Evolutionary conservation across 257 asterid species (phyloP).

Genomic region (Echites panduratus): DNA sequence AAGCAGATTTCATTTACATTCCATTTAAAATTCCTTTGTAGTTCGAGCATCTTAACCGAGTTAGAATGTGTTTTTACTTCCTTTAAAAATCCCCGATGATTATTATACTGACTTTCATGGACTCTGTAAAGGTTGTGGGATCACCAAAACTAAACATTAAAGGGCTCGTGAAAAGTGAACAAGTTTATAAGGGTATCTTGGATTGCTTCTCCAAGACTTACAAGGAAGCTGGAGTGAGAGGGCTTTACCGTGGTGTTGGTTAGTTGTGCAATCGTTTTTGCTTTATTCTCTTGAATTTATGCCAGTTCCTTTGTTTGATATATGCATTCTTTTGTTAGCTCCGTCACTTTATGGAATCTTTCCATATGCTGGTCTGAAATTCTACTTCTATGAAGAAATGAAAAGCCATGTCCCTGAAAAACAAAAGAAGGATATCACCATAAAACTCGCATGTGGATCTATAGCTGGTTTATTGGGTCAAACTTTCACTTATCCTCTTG

Average conservation of each 20-base stretch:
- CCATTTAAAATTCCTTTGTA: conserved; percentile 5
- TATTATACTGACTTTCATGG: conserved; percentile 23
- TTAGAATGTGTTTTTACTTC: conserved; percentile 12
- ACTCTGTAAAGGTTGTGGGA: conserved; percentile 53
- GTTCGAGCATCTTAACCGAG: conserved; percentile 4
- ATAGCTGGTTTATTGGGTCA: conserved; percentile 91
- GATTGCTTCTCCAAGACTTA: conserved; percentile 83
- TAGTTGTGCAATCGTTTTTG: conserved; percentile 18
- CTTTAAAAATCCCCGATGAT: conserved; percentile 5
- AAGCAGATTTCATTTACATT: neutral
- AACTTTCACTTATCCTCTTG: conserved; percentile 93
- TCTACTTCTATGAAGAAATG: conserved; percentile 91
- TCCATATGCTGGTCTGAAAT: conserved; percentile 91
- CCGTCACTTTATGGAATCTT: conserved; percentile 90
- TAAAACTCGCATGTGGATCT: conserved; percentile 90
- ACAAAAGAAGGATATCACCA: conserved; percentile 61
- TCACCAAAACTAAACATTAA: conserved; percentile 37
- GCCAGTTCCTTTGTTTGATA: conserved; percentile 13
- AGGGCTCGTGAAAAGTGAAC: conserved; percentile 35
- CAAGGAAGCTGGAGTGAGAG: conserved; percentile 72
- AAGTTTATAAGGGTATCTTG: conserved; percentile 61
- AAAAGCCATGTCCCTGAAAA: conserved; percentile 69
- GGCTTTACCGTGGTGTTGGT: conserved; percentile 94
- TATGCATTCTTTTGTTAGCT: conserved; percentile 37
- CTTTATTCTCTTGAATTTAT: neutral